Evolutionary conservation across 116 monocot genomes (phyloP), one percentile per base, ranked within the genome.

Genomic region (Zostera marina): DNA sequence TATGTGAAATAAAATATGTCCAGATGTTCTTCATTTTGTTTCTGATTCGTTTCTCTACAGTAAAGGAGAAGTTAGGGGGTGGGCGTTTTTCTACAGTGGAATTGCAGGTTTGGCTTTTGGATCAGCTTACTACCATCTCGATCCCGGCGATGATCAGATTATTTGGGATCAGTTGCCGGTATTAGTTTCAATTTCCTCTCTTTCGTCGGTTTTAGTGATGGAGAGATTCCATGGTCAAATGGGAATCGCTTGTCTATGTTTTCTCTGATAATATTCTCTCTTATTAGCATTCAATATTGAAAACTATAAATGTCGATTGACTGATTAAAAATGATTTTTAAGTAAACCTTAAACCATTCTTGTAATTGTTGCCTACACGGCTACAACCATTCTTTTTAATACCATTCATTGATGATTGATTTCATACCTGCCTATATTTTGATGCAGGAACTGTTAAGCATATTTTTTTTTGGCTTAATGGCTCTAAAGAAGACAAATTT

Each of bases 41-140:
- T n/a, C n/a, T n/a, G n/a, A n/a, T n/a, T n/a, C n/a, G n/a, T n/a
- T n/a, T n/a, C n/a, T n/a, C n/a, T n/a, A n/a, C n/a, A 75, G 79
- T 68, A 84, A 68, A 26, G 76, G 93, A 22, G 93, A 93, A 66
- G 41, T 59, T 7, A 78, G 74, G 81, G 79, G 88, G 8, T 93
- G 93, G 88, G 70, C 73, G 17, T 77, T 84, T 65, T 93, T 77
- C 64, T 93, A 74, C 63, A 63, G 66, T 16, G 93, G 79, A 55
- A 73, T 79, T 54, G 61, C 68, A 1, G 74, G 71, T 11, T 63
- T 76, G 5, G 93, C 84, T 11, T 93, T 88, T 63, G 93, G 93
- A 7, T 88, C 93, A 24, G 74, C 93, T 2, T 93, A 93, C 63
- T 93, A 93, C 61, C 93, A 93, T 62, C 71, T 93, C 26, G 84